Evolutionary conservation across 2,329 filamentous ascomycete genomes (phyloP).

Genomic region (Colletotrichum sansevieriae): DNA sequence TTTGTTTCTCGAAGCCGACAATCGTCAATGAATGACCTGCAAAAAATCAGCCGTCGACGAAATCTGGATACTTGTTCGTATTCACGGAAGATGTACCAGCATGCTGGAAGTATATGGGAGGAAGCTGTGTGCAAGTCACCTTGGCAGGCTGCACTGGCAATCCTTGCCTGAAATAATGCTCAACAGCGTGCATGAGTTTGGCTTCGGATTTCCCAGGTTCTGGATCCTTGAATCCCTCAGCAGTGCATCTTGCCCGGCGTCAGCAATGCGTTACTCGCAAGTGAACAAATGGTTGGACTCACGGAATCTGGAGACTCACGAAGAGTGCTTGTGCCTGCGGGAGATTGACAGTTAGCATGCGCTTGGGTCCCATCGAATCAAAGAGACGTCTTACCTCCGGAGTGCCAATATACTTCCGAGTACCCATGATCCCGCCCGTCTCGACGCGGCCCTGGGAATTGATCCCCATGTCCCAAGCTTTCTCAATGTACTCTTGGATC

Average conservation of each 20-base stretch:
- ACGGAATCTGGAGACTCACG: constrained; percentile 75
- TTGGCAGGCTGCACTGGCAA: constrained; percentile 65
- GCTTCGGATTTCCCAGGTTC: constrained; percentile 60
- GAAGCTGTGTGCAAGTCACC: constrained; percentile 77
- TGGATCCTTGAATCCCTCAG: constrained; percentile 69
- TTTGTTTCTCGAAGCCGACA: constrained; percentile 81
- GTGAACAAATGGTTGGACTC: constrained; percentile 48
- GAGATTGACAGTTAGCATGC: not conserved
- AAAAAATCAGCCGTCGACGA: not conserved
- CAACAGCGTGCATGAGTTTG: constrained; percentile 75
- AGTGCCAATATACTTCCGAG: constrained; percentile 95
- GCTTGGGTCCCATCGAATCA: not conserved
- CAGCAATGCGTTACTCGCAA: constrained; percentile 2
- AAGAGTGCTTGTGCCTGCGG: constrained; percentile 86
- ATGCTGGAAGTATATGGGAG: constrained; percentile 93
- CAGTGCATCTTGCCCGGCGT: constrained; percentile 65
- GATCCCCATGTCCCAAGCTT: constrained; percentile 88
- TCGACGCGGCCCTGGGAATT: constrained; percentile 81
- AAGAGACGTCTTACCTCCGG: constrained; percentile 74
- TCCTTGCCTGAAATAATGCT: constrained; percentile 79
- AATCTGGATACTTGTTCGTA: not conserved
- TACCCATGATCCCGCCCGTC: constrained; percentile 88
- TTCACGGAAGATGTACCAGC: constrained; percentile 62
- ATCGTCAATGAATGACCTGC: constrained; percentile 90
- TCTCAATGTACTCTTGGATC: constrained; percentile 88